These are phyloP conservation scores for Plasmodium ovale DNA, from an alignment of 169 alveolate genomes.

Conservation along the genomic window DNA sequence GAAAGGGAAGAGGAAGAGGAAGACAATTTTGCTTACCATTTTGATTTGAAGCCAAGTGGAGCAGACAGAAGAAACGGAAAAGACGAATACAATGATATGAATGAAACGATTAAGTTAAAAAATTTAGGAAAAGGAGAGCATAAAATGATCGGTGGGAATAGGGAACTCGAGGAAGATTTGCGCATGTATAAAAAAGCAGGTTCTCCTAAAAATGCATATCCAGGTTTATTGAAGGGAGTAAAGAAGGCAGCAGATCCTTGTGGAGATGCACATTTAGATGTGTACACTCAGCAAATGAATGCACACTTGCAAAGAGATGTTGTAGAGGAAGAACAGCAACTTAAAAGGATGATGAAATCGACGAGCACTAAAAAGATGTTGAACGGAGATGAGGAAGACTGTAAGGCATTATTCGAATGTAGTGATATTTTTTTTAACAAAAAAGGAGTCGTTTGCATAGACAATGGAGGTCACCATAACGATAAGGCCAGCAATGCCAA, in stretches of 20 bases:
- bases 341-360: background rate
- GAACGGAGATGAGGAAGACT: background rate
- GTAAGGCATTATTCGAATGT: background rate
- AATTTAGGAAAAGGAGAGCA: background rate
- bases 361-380: slow-evolving; percentile 8
- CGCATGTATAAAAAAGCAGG: background rate
- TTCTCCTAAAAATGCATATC: background rate
- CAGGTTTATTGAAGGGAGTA: too few relatives aligned
- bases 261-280: background rate
- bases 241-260: background rate
- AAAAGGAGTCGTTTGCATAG: background rate
- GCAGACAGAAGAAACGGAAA: background rate
- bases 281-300: background rate
- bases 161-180: background rate
- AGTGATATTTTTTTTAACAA: slow-evolving; percentile 9
- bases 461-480: background rate
- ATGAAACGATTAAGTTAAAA: background rate
- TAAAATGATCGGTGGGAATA: too few relatives aligned
- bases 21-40: too few relatives aligned
- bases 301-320: background rate
- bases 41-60: too few relatives aligned
- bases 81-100: background rate
- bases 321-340: slow-evolving; percentile 9
- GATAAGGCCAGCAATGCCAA: background rate
- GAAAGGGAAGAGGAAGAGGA: background rate